phyloP scores from a whole-genome alignment of 2,329 filamentous ascomycete genomes.

The Fusarium mexicanum region DNA sequence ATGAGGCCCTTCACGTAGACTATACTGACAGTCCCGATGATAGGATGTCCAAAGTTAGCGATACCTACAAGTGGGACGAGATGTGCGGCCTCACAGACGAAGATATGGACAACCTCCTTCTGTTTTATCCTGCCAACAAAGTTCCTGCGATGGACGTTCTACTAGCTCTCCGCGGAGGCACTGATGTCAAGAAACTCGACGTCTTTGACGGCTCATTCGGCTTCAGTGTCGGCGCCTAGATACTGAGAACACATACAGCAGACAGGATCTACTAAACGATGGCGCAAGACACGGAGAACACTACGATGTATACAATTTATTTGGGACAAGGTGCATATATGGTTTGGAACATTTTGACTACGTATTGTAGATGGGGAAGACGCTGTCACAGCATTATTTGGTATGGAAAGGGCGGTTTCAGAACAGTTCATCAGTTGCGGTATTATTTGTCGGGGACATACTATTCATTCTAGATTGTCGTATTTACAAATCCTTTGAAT shows the following conservation, averaged over 20 bases:
- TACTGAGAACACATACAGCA: not conserved
- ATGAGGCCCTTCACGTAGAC: too few relatives aligned
- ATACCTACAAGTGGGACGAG: slow-evolving; percentile 85
- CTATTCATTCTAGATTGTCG: slow-evolving; percentile 19
- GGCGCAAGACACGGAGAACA: slow-evolving; percentile 8
- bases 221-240: slow-evolving; percentile 61
- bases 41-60: slow-evolving; percentile 93
- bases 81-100: slow-evolving; percentile 83
- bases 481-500: not conserved
- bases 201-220: slow-evolving; percentile 69
- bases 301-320: slow-evolving; percentile 33
- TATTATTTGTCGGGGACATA: not conserved
- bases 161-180: slow-evolving; percentile 62
- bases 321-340: slow-evolving; percentile 38
- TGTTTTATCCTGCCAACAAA: slow-evolving; percentile 71
- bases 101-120: slow-evolving; percentile 85
- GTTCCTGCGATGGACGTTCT: slow-evolving; percentile 66
- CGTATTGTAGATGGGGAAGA: not conserved
- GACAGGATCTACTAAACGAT: not conserved
- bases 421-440: not conserved
- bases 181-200: slow-evolving; percentile 58
- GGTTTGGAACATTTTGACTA: slow-evolving; percentile 24
- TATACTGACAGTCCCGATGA: slow-evolving; percentile 5
- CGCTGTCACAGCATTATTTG: slow-evolving; percentile 1
- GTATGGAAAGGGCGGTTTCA: slow-evolving; percentile 4